A percentile compares a stretch with the other conserved stretches of the same genome.
Conservation (phyloP, 1,139 yeast species). For the Sugiyamaella sp. region DNA sequence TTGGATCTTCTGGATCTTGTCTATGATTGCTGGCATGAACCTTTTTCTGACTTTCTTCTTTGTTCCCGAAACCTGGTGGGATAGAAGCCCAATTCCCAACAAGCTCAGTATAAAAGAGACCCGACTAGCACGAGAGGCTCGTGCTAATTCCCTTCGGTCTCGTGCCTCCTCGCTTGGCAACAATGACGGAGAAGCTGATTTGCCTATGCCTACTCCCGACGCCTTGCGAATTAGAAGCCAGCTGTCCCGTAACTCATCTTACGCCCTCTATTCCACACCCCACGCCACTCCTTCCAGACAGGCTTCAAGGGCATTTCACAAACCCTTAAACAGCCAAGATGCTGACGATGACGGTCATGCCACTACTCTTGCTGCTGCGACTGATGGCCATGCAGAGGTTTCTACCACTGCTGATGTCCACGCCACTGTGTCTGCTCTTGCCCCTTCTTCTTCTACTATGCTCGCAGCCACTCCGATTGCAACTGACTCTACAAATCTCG, state of each 20-base stretch:
- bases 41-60: slow-evolving; percentile 53
- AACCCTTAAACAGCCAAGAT: too few species aligned
- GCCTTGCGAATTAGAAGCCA: slow-evolving; percentile 15
- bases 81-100: slow-evolving; percentile 55
- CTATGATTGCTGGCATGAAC: slow-evolving; percentile 56
- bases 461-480: too few species aligned
- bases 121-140: slow-evolving; percentile 50
- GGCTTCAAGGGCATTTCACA: slow-evolving; percentile 5
- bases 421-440: neutral
- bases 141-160: slow-evolving; percentile 24
- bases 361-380: too few species aligned
- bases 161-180: slow-evolving; percentile 20
- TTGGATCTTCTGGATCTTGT: slow-evolving; percentile 64
- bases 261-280: neutral
- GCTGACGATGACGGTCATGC: neutral
- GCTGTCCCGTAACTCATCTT: slow-evolving; percentile 14
- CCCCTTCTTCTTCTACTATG: neutral
- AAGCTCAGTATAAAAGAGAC: slow-evolving; percentile 56
- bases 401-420: neutral
- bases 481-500: too few species aligned
- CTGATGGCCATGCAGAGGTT: too few species aligned
- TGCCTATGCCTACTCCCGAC: slow-evolving; percentile 12
- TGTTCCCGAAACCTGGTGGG: slow-evolving; percentile 71
- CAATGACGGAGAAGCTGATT: neutral
- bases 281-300: slow-evolving; percentile 14